These are phyloP conservation scores for Beauveria medogensis DNA, from an alignment of 2,329 filamentous ascomycete species.

Conservation along the genomic window DNA sequence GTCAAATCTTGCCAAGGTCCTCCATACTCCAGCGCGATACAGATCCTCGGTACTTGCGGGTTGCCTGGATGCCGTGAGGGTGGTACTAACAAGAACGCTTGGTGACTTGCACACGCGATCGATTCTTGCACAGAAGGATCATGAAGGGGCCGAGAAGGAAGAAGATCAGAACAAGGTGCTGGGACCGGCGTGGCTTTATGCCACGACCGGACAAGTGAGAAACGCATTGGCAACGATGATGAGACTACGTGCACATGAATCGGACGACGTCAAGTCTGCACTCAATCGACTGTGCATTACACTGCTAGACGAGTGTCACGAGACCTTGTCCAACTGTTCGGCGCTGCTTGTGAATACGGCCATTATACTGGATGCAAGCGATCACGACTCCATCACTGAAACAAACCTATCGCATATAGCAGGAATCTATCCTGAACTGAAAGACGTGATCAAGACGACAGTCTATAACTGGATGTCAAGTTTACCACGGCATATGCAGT, in stretches of 20 bases:
- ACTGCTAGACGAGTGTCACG: slow-evolving; percentile 70
- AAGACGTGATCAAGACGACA: slow-evolving; percentile 58
- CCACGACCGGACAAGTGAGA: slow-evolving; percentile 73
- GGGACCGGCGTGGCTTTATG: slow-evolving; percentile 62
- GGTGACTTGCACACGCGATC: slow-evolving; percentile 48
- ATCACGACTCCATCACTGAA: slow-evolving; percentile 28
- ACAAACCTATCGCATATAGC: slow-evolving; percentile 55
- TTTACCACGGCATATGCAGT: slow-evolving; percentile 75
- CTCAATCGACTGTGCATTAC: slow-evolving; percentile 64
- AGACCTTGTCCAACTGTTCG: slow-evolving; percentile 60
- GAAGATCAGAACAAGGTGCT: slow-evolving; percentile 28
- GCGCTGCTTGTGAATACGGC: slow-evolving; percentile 73
- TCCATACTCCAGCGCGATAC: slow-evolving; percentile 57
- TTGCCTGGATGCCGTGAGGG: slow-evolving; percentile 50
- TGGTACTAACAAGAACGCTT: slow-evolving; percentile 46
- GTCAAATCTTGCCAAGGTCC: slow-evolving; percentile 67
- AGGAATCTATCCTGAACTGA: slow-evolving; percentile 52
- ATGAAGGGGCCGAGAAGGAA: slow-evolving; percentile 18
- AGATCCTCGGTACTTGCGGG: slow-evolving; percentile 53
- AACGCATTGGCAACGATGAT: slow-evolving; percentile 71
- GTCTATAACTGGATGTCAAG: slow-evolving; percentile 76
- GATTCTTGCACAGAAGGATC: slow-evolving; percentile 30
- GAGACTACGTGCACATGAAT: slow-evolving; percentile 64
- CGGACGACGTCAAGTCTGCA: slow-evolving; percentile 57
- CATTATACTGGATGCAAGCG: slow-evolving; percentile 56